Percentiles rank a stretch among this genome's conserved stretches.
Conservation (phyloP, 2,329 filamentous ascomycete species). For the Penicillium oxalicum region DNA sequence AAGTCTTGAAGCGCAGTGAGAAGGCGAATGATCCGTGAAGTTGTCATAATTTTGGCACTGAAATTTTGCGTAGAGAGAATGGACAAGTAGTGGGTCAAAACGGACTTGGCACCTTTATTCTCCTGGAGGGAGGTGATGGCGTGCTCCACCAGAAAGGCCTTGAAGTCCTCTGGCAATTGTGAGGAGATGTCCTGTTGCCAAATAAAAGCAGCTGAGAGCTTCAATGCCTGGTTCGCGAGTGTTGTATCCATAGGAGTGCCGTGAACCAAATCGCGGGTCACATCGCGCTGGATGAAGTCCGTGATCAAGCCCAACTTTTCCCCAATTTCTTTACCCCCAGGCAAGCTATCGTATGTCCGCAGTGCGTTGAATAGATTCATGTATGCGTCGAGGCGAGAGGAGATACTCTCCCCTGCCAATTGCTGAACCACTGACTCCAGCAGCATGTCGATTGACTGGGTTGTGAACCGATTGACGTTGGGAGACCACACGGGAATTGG, state of each 20-base stretch:
- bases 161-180: constrained; percentile 71
- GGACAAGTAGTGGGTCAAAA: constrained; percentile 73
- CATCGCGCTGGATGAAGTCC: constrained; percentile 78
- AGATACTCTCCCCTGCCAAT: constrained; percentile 66
- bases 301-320: constrained; percentile 71
- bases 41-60: constrained; percentile 64
- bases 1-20: constrained; percentile 66
- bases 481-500: constrained; percentile 38
- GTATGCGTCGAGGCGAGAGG: constrained; percentile 78
- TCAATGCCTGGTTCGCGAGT: constrained; percentile 70
- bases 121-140: constrained; percentile 69
- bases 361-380: constrained; percentile 69
- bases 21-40: constrained; percentile 63
- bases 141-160: constrained; percentile 72
- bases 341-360: constrained; percentile 75
- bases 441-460: constrained; percentile 66
- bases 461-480: constrained; percentile 43
- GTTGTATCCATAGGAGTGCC: constrained; percentile 56
- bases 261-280: constrained; percentile 56
- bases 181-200: constrained; percentile 66
- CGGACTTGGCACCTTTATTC: constrained; percentile 62
- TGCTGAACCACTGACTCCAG: constrained; percentile 78
- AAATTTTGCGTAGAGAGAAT: constrained; percentile 78
- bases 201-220: constrained; percentile 69
- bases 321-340: constrained; percentile 64